A percentile compares a stretch with the other conserved stretches of the same genome.
phyloP scores from a whole-genome alignment of 2,329 filamentous ascomycete genomes.

The Biscogniauxia mediterranea region DNA sequence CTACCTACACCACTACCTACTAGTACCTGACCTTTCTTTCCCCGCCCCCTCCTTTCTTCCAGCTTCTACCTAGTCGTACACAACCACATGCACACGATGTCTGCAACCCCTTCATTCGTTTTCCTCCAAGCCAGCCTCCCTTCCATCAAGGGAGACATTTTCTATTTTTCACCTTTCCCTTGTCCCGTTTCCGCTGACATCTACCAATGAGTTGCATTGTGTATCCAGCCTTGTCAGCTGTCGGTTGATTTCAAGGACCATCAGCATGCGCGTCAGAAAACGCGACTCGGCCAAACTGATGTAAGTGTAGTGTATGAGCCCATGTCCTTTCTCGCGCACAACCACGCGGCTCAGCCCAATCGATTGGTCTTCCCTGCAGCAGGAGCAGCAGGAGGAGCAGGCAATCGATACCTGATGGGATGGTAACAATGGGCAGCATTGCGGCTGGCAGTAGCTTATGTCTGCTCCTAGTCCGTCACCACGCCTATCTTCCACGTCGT shows the following conservation, averaged over 20 bases:
- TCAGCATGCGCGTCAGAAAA: background rate
- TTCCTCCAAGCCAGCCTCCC: no score
- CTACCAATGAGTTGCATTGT: background rate
- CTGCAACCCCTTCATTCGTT: no score
- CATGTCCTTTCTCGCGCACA: background rate
- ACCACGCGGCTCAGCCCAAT: background rate
- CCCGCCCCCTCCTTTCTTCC: background rate
- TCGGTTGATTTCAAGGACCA: background rate
- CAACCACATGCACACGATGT: no score
- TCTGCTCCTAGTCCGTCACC: constrained; percentile 20
- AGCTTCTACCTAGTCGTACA: background rate
- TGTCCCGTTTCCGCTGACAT: background rate
- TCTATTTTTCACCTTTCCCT: background rate
- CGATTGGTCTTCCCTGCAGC: constrained; percentile 5
- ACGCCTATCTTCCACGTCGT: constrained; percentile 29
- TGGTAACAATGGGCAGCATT: constrained; percentile 37
- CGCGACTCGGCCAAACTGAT: background rate
- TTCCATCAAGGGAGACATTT: background rate
- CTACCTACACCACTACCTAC: no score
- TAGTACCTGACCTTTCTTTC: background rate
- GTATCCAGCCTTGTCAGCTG: background rate
- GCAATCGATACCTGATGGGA: constrained; percentile 31
- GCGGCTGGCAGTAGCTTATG: constrained; percentile 33
- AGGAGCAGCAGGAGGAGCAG: constrained; percentile 17
- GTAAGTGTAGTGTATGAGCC: background rate